Base-by-base conservation (phyloP, 495 filamentous ascomycete genomes). In the Astrothelium macrocarpum region DNA sequence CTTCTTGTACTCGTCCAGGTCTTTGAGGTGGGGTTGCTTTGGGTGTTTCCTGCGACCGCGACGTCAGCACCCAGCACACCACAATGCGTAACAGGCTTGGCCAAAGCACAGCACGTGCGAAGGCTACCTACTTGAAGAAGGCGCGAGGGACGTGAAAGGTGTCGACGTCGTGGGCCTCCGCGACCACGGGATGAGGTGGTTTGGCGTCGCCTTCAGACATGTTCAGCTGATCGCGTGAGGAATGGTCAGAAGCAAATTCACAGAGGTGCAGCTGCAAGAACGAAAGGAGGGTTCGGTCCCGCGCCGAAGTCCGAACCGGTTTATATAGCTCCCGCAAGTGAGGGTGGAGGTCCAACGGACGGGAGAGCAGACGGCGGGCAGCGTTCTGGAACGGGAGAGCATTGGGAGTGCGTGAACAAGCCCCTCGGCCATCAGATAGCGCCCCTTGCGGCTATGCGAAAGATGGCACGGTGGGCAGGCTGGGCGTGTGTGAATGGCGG, bases 1-100 rank as follows among this genome's bases (percentile, higher is more conserved):
- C 77, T 83, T 79, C 75, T 95, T 85, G 81, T 97, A 98, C 73
- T 97, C 87, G 66, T 95, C 90, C 42, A 97, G 67, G 66, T 78
- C 77, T 66, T 84, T 81, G 46, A 90, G 66, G 73, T 90, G 85
- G 36, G 88, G 85, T 64, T 87, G 84, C 34, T 75, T 74, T 26
- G 87, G 86, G 72, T 89, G 87, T 71, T 89, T 90, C 10, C 87
- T 85, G 77, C 14, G 59, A 14, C 26, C 10, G 11, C 36, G 4
- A 29, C 56, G 45, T 53, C 34, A 67, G 56, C 23, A 46, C 61
- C 34, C 34, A 14, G 5, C 34, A 39, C n/a, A n/a, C n/a, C n/a
- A n/a, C n/a, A n/a, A n/a, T n/a, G n/a, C n/a, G n/a, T n/a, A n/a
- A n/a, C n/a, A n/a, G n/a, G n/a, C n/a, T n/a, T n/a, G n/a, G n/a